Percentiles rank a stretch among this genome's conserved stretches.
These are phyloP conservation scores for Pontederia crassipes DNA, from an alignment of 176 grass and related monocot species.

Conservation along the genomic window DNA sequence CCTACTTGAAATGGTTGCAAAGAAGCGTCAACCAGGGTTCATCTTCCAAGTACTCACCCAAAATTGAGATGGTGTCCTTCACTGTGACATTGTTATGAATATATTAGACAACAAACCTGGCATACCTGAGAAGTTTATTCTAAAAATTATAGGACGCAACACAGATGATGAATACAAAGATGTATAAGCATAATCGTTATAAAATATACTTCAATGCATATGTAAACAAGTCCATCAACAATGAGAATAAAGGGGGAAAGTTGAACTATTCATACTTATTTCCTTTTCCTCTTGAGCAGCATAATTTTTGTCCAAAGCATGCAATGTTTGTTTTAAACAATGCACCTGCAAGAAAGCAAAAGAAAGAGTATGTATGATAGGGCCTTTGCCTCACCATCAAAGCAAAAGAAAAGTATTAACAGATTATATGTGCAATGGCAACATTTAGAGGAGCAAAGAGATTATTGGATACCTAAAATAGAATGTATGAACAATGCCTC, in stretches of 20 bases:
- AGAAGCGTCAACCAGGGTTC: slow-evolving; percentile 66
- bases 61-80: slow-evolving; percentile 65
- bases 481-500: too few species aligned
- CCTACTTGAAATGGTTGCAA: slow-evolving; percentile 66
- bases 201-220: not conserved
- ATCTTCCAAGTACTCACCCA: slow-evolving; percentile 75
- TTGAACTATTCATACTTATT: slow-evolving; percentile 35
- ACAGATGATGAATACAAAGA: too few species aligned
- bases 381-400: not conserved
- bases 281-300: slow-evolving; percentile 79
- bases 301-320: slow-evolving; percentile 80
- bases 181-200: too few species aligned
- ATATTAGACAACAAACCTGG: slow-evolving; percentile 7
- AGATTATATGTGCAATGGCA: not conserved
- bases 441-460: too few species aligned
- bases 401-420: not conserved
- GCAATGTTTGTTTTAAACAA: slow-evolving; percentile 63
- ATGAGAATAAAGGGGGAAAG: slow-evolving; percentile 3
- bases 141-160: too few species aligned
- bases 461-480: too few species aligned
- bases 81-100: slow-evolving; percentile 29
- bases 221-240: not conserved
- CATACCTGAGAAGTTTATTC: not conserved
- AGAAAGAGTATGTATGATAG: slow-evolving; percentile 3
- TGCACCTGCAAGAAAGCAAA: slow-evolving; percentile 54